phyloP scores from a whole-genome alignment of 345 rosid species.

The Euphorbia peplus region DNA sequence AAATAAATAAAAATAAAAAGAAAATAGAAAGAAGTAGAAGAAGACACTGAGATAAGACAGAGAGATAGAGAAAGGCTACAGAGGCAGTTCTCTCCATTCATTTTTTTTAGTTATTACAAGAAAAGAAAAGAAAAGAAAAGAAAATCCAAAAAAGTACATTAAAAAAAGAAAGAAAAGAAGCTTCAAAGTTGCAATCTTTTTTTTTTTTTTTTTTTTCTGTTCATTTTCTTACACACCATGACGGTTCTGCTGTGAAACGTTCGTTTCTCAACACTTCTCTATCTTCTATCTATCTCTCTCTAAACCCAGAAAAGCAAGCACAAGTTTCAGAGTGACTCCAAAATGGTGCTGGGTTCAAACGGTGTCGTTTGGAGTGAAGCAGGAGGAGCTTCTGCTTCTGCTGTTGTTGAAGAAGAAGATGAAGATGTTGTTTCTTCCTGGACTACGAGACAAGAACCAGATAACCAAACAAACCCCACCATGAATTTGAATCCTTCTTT shows the following conservation, averaged over 20 bases:
- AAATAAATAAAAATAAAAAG: too few relatives aligned
- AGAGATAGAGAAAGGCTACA: background rate
- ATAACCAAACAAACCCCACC: conserved; percentile 18
- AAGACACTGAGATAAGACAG: conserved; percentile 8
- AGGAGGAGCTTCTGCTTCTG: conserved; percentile 21
- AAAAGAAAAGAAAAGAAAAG: too few relatives aligned
- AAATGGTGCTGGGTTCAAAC: conserved; percentile 62
- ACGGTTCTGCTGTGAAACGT: background rate
- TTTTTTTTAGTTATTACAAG: background rate
- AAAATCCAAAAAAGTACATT: too few relatives aligned
- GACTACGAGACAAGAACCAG: conserved; percentile 35
- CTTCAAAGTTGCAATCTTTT: conserved; percentile 21
- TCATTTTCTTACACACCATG: conserved; percentile 7
- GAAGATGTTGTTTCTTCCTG: conserved; percentile 49
- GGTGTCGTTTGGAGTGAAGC: conserved; percentile 61
- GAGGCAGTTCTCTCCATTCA: conserved; percentile 7
- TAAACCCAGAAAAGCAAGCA: background rate
- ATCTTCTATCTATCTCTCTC: background rate
- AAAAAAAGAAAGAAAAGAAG: too few relatives aligned
- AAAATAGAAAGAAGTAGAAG: background rate
- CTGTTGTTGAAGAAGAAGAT: conserved; percentile 6
- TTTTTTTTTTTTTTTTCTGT: conserved; percentile 9
- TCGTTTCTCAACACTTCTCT: too few relatives aligned
- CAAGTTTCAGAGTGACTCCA: too few relatives aligned
- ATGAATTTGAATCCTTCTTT: conserved; percentile 28